These are phyloP conservation scores for Cotoneaster glaucophyllus DNA, from an alignment of 306 rosid species.

Conservation along the genomic window DNA sequence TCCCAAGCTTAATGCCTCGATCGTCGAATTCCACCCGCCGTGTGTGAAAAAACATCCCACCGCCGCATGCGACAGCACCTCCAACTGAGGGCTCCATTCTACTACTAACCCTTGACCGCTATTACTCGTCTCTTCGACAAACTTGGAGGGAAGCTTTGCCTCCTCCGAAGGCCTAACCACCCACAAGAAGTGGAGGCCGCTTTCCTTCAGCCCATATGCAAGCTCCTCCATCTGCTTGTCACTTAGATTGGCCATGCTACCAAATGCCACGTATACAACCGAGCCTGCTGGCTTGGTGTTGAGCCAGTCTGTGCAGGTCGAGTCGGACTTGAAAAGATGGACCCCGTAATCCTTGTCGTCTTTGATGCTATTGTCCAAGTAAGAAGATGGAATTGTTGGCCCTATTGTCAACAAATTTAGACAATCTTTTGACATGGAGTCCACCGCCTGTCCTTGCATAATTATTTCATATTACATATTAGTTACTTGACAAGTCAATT, in stretches of 20 bases:
- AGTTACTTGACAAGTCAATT: too few relatives aligned
- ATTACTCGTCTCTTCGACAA: conserved; percentile 11
- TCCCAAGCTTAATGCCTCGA: conserved; percentile 45
- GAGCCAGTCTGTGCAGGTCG: conserved; percentile 32
- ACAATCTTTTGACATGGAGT: conserved; percentile 46
- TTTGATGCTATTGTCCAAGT: conserved; percentile 36
- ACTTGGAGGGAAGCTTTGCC: conserved; percentile 18
- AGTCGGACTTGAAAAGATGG: conserved; percentile 26
- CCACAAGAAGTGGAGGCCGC: conserved; percentile 45
- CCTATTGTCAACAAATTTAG: conserved; percentile 43
- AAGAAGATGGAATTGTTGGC: conserved; percentile 45
- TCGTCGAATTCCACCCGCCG: conserved; percentile 52
- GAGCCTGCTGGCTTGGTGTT: conserved; percentile 33
- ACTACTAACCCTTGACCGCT: conserved; percentile 31
- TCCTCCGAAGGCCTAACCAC: conserved; percentile 33
- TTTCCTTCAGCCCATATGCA: conserved; percentile 27
- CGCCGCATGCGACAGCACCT: conserved; percentile 35
- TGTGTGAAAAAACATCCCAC: conserved; percentile 49
- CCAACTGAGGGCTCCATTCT: conserved; percentile 44
- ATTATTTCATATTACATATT: too few relatives aligned
- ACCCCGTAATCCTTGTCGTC: conserved; percentile 41
- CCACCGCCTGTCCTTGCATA: conserved; percentile 27
- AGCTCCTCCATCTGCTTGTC: conserved; percentile 46
- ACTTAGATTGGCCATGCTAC: conserved; percentile 40
- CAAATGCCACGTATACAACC: conserved; percentile 48